Evolutionary conservation across 2,329 filamentous ascomycete genomes (phyloP), one percentile per base, ranked within the genome.

Genomic region (Fusarium nygamai): DNA sequence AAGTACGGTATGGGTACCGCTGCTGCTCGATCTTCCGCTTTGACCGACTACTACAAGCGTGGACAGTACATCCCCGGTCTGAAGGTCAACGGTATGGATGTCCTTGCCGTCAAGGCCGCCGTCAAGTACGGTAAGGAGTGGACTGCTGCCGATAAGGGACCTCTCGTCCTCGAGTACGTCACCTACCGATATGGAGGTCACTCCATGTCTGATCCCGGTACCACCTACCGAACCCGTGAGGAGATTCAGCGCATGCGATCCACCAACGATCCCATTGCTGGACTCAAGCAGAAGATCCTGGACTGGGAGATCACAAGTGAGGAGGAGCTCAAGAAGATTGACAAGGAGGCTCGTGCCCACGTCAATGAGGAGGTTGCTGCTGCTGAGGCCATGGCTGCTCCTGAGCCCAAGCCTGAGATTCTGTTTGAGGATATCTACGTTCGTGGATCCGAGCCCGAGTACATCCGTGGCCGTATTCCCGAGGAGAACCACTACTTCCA

Each of bases 31-130:
- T 95, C 96, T 71, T 96, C 96, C 70, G 96, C 96, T 80, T 87
- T 98, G 83, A 98, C 96, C 84, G 96, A 99, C 85, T 99, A 99
- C 92, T 98, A 99, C 92, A 98, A 98, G 92, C 96, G 96, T 87
- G 96, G 96, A 78, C 96, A 99, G 88, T 99, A 98, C 89, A 99
- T 99, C 78, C 96, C 96, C 67, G 96, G 96, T 88, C 91, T 99
- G 80, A 99, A 99, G 91, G 94, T 99, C 85, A 99, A 99, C 87
- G 96, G 94, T 82, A 99, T 99, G 96, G 96, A 99, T 83, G 95
- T 98, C 80, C 93, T 99, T 73, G 96, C 96, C 75, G 96, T 98
- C 84, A 98, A 98, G 90, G 95, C 96, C 61, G 96, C 96, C 75
- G 95, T 98, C 80, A 89, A 96, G 86, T 95, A 98, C 88, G 95